Base-by-base conservation (phyloP, 345 rosid genomes). In the Limnanthes douglasii region DNA sequence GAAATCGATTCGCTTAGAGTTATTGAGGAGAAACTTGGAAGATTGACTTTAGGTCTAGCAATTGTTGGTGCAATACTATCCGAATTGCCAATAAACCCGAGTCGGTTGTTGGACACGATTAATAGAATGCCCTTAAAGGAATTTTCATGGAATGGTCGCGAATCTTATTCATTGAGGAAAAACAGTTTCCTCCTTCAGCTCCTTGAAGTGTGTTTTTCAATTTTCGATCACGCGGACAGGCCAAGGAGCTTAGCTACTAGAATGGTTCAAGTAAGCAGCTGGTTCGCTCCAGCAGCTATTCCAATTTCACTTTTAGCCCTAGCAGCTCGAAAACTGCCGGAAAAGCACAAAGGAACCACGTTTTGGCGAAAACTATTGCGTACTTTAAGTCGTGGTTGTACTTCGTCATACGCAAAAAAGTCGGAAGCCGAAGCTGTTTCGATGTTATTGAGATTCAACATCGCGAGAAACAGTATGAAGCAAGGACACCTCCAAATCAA, bases 191-290 rank as follows among this genome's bases (percentile, higher is more conserved):
- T 90, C 14, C 41, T 80, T 51, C 98, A 84, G 47, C 82, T 90
- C 39, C 56, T 90, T 28, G 96, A 90, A 69, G 96, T 80, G 9
- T 90, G 98, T 43, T 84, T 90, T 67, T 84, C 96, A 3, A 78
- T 90, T 41, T 90, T 84, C 31, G 96, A 84, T 53, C 98, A 90
- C 21, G 88, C 88, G 0, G 93, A 90, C 27, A 78, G 94, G 31
- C 88, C 78, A 0, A 59, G 83, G 49, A 80, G 96, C 77, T 57
- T 90, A 43, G 94, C 98, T n/a, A 73, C 79, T 3, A 67, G 88
- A 45, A 90, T 90, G 96, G 88, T 75, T 30, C 77, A 62, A 43
- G 92, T 71, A 3, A 68, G 96, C 31, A 78, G 85, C 17, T 90
- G 98, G 98, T 80, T 90, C 57, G 94, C 94, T 15, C 96, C 96